Conservation (phyloP, 257 asterid species). For the Echium plantagineum region DNA sequence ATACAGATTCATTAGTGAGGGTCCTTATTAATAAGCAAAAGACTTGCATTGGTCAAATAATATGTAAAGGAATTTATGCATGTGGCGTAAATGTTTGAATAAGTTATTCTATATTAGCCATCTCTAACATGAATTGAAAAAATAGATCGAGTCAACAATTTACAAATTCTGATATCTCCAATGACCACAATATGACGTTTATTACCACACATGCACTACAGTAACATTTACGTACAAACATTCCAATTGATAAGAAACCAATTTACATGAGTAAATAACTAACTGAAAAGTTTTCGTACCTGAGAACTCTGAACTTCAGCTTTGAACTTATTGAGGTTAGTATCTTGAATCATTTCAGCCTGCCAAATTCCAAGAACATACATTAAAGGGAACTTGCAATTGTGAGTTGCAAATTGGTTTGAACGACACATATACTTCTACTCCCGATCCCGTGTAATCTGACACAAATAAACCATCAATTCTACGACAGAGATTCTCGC, state of each 20-base stretch:
- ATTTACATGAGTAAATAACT: no score
- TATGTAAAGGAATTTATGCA: background rate
- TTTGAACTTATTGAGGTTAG: slow-evolving; percentile 41
- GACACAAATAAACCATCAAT: background rate
- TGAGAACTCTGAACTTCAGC: slow-evolving; percentile 48
- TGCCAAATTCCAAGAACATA: slow-evolving; percentile 10
- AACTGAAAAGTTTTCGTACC: slow-evolving; percentile 17
- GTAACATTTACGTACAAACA: no score
- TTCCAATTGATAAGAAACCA: background rate
- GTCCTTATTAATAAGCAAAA: no score
- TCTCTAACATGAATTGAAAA: background rate
- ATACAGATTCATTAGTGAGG: background rate
- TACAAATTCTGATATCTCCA: no score
- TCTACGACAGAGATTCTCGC: no score
- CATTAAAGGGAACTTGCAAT: background rate
- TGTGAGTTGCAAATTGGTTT: no score
- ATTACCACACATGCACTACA: no score
- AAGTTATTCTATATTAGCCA: background rate
- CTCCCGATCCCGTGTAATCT: background rate
- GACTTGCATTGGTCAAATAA: background rate
- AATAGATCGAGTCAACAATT: background rate
- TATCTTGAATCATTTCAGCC: slow-evolving; percentile 37
- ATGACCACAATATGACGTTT: background rate
- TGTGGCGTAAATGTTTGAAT: background rate
- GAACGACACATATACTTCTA: background rate